Evolutionary conservation across 805 yeast species (phyloP).

Genomic region (Starmerella potacharoeniae): DNA sequence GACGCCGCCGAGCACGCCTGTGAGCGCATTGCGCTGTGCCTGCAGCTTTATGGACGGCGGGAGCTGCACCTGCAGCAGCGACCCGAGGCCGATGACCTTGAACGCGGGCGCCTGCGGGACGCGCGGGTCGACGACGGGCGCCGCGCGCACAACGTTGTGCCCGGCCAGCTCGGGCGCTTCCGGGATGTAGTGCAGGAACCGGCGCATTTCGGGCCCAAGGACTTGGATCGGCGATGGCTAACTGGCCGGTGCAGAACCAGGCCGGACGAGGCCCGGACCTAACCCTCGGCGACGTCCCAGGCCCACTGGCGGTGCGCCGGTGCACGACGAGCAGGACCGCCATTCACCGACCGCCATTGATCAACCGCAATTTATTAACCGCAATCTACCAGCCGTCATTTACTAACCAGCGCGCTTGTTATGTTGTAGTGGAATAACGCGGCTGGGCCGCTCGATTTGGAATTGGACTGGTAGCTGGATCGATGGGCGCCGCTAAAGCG

Average conservation of each 20-base stretch:
- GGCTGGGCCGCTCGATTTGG: no score
- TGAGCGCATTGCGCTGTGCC: constrained; percentile 19
- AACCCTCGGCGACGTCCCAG: no score
- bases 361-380: no score
- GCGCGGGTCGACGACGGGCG: constrained; percentile 20
- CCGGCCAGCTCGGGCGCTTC: constrained; percentile 21
- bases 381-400: no score
- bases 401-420: no score
- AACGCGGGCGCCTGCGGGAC: constrained; percentile 16
- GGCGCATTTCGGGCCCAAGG: constrained; percentile 1
- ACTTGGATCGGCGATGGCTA: no score
- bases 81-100: constrained; percentile 54
- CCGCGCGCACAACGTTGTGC: constrained; percentile 15
- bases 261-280: neutral
- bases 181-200: constrained; percentile 19
- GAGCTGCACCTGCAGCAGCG: constrained; percentile 80
- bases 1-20: constrained; percentile 19
- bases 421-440: no score
- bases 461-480: no score
- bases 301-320: no score
- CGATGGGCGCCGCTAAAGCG: no score
- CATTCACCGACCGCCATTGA: no score
- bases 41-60: constrained; percentile 30
- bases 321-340: no score
- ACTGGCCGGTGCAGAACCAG: neutral